These are phyloP conservation scores for Myrmaecium sp. DNA, from an alignment of 2,329 filamentous ascomycete genomes.

Conservation along the genomic window DNA sequence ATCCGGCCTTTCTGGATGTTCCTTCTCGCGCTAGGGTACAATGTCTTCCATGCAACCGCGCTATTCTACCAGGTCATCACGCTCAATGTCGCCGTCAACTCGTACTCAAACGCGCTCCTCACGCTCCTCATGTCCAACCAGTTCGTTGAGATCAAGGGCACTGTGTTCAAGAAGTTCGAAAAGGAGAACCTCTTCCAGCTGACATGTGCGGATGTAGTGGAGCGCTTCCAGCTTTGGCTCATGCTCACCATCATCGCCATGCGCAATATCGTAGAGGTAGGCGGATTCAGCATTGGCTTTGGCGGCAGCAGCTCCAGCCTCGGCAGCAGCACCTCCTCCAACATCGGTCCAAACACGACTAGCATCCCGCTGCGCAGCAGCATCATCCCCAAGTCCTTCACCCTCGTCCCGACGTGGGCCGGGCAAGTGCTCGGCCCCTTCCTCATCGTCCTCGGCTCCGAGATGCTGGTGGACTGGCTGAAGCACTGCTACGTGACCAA, in stretches of 20 bases:
- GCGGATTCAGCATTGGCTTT: constrained; percentile 48
- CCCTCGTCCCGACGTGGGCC: constrained; percentile 68
- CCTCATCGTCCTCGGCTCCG: constrained; percentile 80
- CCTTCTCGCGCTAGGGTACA: constrained; percentile 69
- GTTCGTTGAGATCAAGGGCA: constrained; percentile 96
- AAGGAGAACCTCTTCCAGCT: constrained; percentile 96
- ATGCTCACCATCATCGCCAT: constrained; percentile 94
- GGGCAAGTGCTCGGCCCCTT: constrained; percentile 88
- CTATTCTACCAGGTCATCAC: constrained; percentile 97
- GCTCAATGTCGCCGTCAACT: constrained; percentile 94
- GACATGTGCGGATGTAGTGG: constrained; percentile 90
- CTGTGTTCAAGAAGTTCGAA: constrained; percentile 96
- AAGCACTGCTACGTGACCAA: constrained; percentile 98
- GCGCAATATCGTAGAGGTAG: constrained; percentile 90
- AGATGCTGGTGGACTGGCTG: constrained; percentile 92
- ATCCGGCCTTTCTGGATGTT: constrained; percentile 85
- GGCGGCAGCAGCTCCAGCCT: constrained; percentile 13
- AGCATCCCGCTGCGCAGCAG: constrained; percentile 45
- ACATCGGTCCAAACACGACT: constrained; percentile 29
- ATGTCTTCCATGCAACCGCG: constrained; percentile 68
- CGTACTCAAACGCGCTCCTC: constrained; percentile 87
- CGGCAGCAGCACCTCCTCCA: constrained; percentile 9
- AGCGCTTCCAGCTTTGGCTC: constrained; percentile 92
- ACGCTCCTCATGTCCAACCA: constrained; percentile 92
- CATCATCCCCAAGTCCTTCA: constrained; percentile 81